Evolutionary conservation across 495 filamentous ascomycete genomes (phyloP).

Genomic region (Penicillium chermesinum): DNA sequence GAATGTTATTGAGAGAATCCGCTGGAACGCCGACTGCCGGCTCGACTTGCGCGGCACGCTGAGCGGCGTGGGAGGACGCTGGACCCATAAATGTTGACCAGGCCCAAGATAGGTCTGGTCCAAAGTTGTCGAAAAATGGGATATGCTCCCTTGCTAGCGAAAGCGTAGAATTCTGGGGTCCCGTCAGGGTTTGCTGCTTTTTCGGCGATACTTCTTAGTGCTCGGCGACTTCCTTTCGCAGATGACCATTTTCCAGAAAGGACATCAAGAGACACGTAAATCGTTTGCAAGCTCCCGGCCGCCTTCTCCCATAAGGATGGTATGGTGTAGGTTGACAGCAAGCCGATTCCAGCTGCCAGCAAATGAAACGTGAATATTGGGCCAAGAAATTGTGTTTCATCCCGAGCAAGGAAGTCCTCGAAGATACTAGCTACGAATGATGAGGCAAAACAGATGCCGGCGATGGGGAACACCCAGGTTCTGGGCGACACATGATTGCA

Average conservation of each 20-base stretch:
- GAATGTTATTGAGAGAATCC: background rate
- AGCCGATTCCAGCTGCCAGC: conserved; percentile 19
- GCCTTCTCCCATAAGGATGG: conserved; percentile 13
- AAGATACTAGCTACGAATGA: conserved; percentile 21
- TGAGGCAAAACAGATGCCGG: conserved; percentile 17
- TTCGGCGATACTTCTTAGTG: conserved; percentile 18
- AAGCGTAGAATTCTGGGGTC: background rate
- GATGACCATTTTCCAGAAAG: conserved; percentile 23
- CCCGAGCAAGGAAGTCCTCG: conserved; percentile 25
- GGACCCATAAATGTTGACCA: conserved; percentile 10
- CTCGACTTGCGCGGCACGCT: background rate
- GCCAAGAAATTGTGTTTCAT: conserved; percentile 21
- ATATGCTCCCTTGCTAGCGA: conserved; percentile 9
- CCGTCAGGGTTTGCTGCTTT: conserved; percentile 7
- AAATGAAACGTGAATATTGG: conserved; percentile 26
- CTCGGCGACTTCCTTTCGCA: conserved; percentile 18
- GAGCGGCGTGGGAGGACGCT: background rate
- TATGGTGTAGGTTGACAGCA: conserved; percentile 15
- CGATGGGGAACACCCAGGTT: conserved; percentile 11
- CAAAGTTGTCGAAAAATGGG: conserved; percentile 10
- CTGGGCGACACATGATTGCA: conserved; percentile 20
- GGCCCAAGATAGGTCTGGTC: conserved; percentile 14
- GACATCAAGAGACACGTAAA: conserved; percentile 20
- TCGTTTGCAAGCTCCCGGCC: conserved; percentile 10
- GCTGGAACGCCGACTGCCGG: background rate